Evolutionary conservation across 306 rosid species (phyloP), one percentile per base, ranked within the genome.

Genomic region (Mimosa pudica): DNA sequence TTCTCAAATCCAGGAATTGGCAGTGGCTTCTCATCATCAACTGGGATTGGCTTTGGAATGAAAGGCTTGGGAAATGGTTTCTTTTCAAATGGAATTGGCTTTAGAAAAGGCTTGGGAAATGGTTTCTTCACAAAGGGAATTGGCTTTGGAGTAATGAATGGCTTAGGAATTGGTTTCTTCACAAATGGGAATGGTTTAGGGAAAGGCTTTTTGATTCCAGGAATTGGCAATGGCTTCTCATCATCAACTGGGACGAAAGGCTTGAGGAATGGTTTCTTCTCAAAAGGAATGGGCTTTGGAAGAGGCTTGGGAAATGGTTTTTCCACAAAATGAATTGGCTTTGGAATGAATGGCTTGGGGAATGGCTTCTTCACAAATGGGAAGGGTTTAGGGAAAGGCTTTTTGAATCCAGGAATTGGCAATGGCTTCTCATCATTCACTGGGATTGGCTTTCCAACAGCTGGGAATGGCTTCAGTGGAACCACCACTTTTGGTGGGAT

Each of bases 1-100:
- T 73, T 70, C 33, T 80, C 66, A 42, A 41, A 42, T 2, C 66
- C 10, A 4, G 81, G 84, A 73, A 79, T 47, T 7, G 88, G 84
- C 5, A 78, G 67, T n/a, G 32, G 67, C 6, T 70, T 70, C 55
- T 69, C 55, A 8, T 68, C 52, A 18, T 10, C 35, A 8, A 68
- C 16, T 7, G 49, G 83, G 62, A 79, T 6, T 24, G 51, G 10
- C n/a, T 82, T 77, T 66, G 85, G 82, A 0, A 72, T 30, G 1
- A 74, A 58, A n/a, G 18, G 54, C 3, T 45, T 57, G 20, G 72
- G 83, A 70, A 79, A 5, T 16, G 52, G 16, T 8, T 82, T 73
- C 73, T 66, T 66, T 1, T 33, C 20, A 13, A 64, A 66, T 6
- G 71, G 71, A 38, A 80, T 35, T 47, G 64, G 79, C 61, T 75